These are phyloP conservation scores for Hypoxylon sp. DNA, from an alignment of 2,329 filamentous ascomycete genomes.

Conservation along the genomic window DNA sequence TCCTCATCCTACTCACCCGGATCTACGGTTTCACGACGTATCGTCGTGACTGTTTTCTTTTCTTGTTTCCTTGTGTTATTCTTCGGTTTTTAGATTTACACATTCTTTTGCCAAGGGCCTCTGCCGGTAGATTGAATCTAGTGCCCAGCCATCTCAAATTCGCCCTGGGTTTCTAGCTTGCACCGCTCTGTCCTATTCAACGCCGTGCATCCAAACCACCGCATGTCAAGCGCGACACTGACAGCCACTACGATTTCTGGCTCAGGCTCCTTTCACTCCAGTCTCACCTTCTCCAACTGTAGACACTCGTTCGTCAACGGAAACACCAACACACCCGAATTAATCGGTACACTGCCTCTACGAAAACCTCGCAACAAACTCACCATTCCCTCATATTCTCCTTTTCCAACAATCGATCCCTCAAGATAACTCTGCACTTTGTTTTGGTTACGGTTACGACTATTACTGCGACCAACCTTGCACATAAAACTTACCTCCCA, in stretches of 20 bases:
- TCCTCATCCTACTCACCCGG: conserved; percentile 43
- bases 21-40: conserved; percentile 49
- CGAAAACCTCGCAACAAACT: conserved; percentile 35
- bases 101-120: conserved; percentile 34
- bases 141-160: conserved; percentile 23
- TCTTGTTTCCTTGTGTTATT: conserved; percentile 43
- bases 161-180: conserved; percentile 27
- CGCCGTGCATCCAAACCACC: conserved; percentile 27
- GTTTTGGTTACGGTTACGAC: conserved; percentile 48
- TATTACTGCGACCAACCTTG: conserved; percentile 45
- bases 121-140: conserved; percentile 9
- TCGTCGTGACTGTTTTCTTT: conserved; percentile 47
- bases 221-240: conserved; percentile 42
- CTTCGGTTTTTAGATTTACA: conserved; percentile 40
- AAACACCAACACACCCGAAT: conserved; percentile 37
- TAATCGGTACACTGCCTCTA: conserved; percentile 24
- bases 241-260: conserved; percentile 35
- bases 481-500: conserved; percentile 42
- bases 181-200: conserved; percentile 32
- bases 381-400: conserved; percentile 43
- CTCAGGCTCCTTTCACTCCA: conserved; percentile 32
- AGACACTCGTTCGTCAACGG: conserved; percentile 51
- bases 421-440: conserved; percentile 37
- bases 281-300: conserved; percentile 51
- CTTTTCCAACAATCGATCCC: conserved; percentile 41